Evolutionary conservation across 306 rosid genomes (phyloP), one percentile per base, ranked within the genome.

Genomic region (Clitoria ternatea): DNA sequence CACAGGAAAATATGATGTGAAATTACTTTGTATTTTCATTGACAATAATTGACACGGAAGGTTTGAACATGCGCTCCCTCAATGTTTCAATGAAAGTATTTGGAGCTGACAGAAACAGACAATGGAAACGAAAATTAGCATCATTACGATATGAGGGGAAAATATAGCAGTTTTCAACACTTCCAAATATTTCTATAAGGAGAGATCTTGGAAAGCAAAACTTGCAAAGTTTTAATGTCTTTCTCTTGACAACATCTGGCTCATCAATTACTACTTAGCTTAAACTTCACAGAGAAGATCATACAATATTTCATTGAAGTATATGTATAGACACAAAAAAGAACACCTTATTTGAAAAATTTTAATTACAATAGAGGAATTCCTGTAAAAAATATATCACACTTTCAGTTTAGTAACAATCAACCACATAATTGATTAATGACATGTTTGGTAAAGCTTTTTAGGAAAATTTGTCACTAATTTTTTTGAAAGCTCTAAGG

Each of bases 21-120:
- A 76, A 61, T 69, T 94, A 94, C 99, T 86, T 94, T 7, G 82
- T 65, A 76, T 81, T 82, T 79, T 94, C 99, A 37, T 81, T 79
- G 48, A 94, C 59, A 49, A 94, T 84, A 42, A 91, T 83, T 69
- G 99, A 81, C 76, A 94, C 70, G 54, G 96, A 82, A 30, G 99
- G 99, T 84, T 86, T 91, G 82, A 94, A 94, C 89, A 94, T 83
- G 66, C 87, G 96, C 70, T 94, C 99, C 91, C 99, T 94, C 85
- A 94, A 60, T 59, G 95, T 89, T 79, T 91, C 97, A 35, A 94
- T 77, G 77, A 91, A 91, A 37, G 88, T 89, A 87, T 77, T 78
- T 36, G 96, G 88, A 77, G 84, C 97, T 94, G 96, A 77, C 45
- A 72, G 69, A 70, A 68, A 78, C 13, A 39, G 61, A 75, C 37